Base-by-base conservation (phyloP, 345 rosid genomes). In the Hibiscus tridactylites region DNA sequence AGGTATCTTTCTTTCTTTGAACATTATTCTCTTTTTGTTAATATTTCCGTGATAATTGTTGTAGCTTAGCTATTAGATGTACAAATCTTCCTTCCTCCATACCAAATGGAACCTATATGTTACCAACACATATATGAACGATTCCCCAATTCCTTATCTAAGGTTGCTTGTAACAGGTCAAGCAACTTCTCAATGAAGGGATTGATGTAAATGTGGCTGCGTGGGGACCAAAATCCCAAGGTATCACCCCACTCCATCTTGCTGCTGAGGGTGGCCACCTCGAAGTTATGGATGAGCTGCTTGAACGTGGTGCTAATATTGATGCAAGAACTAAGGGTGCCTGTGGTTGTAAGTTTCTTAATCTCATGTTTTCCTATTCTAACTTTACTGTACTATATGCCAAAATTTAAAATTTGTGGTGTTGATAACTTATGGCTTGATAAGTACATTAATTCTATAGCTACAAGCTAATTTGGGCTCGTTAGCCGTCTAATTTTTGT, bases 191-290 rank as follows among this genome's bases (percentile, higher is more conserved):
- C 12, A 85, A 91, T 74, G 86, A 85, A 70, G 99, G 97, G 57
- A 76, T 87, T 74, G 97, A 92, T 68, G 99, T 88, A 35, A 95
- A 92, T 60, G 92, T 85, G 60, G 79, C 83, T 63, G 96, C 97
- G 31, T 88, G 85, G 93, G 99, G 97, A 44, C 93, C 94, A 39
- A 95, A 92, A 86, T 86, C 96, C 11, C 87, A 89, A 80, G 97
- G 97, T 60, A 84, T 88, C 61, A 89, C 85, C 16, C 89, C 99
- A 11, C 99, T 95, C 72, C 97, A 95, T 85, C 99, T 95, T 76
- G 99, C 97, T 73, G 96, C 99, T 4, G 89, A 92, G 85, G 97
- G 97, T 72, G 99, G 99, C 39, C 93, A 95, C 68, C 74, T 95
- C 16, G 87, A 89, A 73, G 89, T 95, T 33, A 92, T 95, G 93